phyloP scores from a whole-genome alignment of 2,329 filamentous ascomycete species.

The Penicillium crustosum region DNA sequence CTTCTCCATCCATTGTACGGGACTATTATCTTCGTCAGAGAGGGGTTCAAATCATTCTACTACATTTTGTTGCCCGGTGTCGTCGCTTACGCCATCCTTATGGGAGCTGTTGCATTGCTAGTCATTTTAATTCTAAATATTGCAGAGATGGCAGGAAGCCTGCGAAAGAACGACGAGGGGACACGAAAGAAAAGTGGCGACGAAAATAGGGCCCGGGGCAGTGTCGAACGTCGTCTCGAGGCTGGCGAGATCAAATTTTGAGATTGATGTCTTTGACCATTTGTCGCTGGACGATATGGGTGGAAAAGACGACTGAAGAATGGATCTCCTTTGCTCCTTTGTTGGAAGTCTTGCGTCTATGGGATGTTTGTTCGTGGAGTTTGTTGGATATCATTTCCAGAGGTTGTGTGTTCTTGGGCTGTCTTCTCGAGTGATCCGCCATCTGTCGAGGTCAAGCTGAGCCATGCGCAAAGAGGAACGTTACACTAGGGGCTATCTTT shows the following conservation, averaged over 20 bases:
- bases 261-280: background rate
- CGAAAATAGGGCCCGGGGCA: background rate
- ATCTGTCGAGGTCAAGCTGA: no score
- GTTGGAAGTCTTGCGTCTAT: background rate
- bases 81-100: background rate
- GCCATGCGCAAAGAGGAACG: background rate
- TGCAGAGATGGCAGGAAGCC: no score
- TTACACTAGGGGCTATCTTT: background rate
- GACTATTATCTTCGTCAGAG: background rate
- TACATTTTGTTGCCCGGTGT: background rate
- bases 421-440: background rate
- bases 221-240: background rate
- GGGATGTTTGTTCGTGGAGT: background rate
- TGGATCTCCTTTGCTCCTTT: background rate
- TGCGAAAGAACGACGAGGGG: no score
- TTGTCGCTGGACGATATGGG: background rate
- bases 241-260: background rate
- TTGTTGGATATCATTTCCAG: background rate
- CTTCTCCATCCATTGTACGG: background rate
- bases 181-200: background rate
- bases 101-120: background rate
- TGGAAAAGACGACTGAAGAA: no score
- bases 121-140: background rate
- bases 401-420: background rate
- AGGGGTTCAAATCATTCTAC: fast-evolving